Evolutionary conservation across 1,139 yeast genomes (phyloP), one percentile per base, ranked within the genome.

Genomic region (Blastobotrys persicus): DNA sequence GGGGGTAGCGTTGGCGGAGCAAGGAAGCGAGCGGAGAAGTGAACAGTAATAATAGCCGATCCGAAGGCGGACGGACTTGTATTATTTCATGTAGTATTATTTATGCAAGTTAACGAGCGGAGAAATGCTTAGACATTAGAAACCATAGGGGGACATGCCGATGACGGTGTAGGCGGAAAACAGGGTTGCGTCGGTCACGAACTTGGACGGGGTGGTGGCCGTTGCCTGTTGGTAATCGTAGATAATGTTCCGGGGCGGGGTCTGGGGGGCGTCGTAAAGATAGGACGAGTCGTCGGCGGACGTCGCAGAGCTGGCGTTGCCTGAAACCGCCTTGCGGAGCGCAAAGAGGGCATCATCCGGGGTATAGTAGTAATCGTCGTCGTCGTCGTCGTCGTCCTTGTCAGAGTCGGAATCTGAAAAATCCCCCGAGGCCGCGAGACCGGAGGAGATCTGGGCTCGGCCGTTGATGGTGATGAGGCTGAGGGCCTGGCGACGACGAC

Each of bases 151-250:
- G 18, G 41, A 37, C 41, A 37, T 37, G 17, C 41, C 41, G 18
- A 37, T 37, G 28, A 37, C 41, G 41, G 41, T 37, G 41, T 37
- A 37, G 19, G 41, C 18, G 13, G 41, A 18, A 28, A 37, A 37
- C 28, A 37, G 41, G 13, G 41, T 23, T 4, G 34, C 34, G 28
- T 37, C 41, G 3, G 41, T 19, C 14, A 37, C 13, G 28, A 37
- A 37, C 41, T 37, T 37, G 26, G 41, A 37, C 28, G 41, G 41
- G n/a, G 41, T 37, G 28, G 41, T 37, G 26, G 41, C 18, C 28
- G 41, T 4, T 5, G 9, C 28, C 9, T 23, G 28, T 9, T 23
- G 28, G 41, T 37, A 37, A 12, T 37, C 41, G 28, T 17, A 37
- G 14, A 18, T 19, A 9, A 23, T 12, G 41, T 37, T 37, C 14